Evolutionary conservation across 1,284 basidiomycete genomes (phyloP), one percentile per base, ranked within the genome.

Genomic region (Acaromyces ingoldii): DNA sequence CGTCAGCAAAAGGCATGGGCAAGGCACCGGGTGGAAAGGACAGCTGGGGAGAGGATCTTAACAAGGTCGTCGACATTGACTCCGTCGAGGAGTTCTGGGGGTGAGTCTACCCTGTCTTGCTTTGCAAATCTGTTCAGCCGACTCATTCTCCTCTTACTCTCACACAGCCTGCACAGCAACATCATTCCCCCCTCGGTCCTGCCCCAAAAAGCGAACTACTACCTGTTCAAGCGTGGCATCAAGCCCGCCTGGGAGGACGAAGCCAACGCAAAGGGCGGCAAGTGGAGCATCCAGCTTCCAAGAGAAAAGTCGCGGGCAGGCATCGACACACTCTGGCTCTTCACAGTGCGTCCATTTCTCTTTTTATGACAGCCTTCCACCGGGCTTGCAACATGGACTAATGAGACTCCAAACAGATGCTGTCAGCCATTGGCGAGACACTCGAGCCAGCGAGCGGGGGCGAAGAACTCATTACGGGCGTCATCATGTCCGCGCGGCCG

Each of bases 241-340:
- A 81, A 88, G 52, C 89, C 89, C 1, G 86, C 91, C 6, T 91
- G 89, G 89, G 89, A 91, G 75, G 89, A 91, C 76, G 87, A 88
- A 1, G 89, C 90, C 37, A 98, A 98, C 79, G 90, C 91, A 76
- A 83, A 88, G 64, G 93, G 93, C 45, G 93, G 93, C 56, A 98
- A 97, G 80, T 99, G 93, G 93, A 88, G 87, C 72, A 91, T 98
- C 62, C 95, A 99, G 78, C 80, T 99, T 28, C 93, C 95, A 25
- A 87, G 89, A 74, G 93, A 97, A 67, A 97, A 96, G 81, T 91
- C 88, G 73, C 82, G 87, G 51, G 75, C 66, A 29, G 79, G 84
- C 42, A 87, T 99, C 50, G 93, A 99, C 78, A 87, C 85, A 75
- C 89, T 92, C 84, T 99, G 95, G 93, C 83, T 98, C 44, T 92